A percentile compares a stretch with the other conserved stretches of the same genome.
These are phyloP conservation scores for Kwoniella dejecticola DNA, from an alignment of 768 basidiomycete species.

Conservation along the genomic window DNA sequence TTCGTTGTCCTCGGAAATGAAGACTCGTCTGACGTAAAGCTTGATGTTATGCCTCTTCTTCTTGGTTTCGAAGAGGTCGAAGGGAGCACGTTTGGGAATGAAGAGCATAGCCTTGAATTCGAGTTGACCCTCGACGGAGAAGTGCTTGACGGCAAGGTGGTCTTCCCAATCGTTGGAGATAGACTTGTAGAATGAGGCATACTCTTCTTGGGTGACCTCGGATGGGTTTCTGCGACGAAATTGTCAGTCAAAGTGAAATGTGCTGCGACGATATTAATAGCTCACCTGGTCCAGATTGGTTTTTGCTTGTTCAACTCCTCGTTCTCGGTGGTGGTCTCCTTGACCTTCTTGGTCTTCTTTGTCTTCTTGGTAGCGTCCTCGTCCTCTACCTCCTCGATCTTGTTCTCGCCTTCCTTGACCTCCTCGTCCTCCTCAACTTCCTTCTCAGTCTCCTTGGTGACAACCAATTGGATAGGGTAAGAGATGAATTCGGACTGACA, in stretches of 20 bases:
- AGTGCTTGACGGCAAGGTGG: conserved; percentile 98
- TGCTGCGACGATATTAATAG: background rate
- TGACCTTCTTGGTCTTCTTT: conserved; percentile 92
- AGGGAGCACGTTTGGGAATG: conserved; percentile 96
- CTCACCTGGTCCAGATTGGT: conserved; percentile 83
- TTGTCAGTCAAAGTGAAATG: conserved; percentile 10
- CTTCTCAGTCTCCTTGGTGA: conserved; percentile 99
- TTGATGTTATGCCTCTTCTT: conserved; percentile 99
- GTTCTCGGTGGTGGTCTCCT: conserved; percentile 80
- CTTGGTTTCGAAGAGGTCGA: conserved; percentile 99
- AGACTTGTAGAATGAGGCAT: conserved; percentile 97
- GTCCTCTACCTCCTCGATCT: conserved; percentile 70
- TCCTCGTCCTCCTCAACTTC: conserved; percentile 66
- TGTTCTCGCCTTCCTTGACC: conserved; percentile 73
- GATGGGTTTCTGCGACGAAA: conserved; percentile 73
- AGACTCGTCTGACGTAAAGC: conserved; percentile 99
- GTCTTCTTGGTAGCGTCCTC: conserved; percentile 70
- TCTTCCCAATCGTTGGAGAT: conserved; percentile 99
- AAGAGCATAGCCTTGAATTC: conserved; percentile 99
- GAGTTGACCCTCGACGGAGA: conserved; percentile 99
- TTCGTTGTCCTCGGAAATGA: conserved; percentile 99
- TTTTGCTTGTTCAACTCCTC: conserved; percentile 99
- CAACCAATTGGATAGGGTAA: conserved; percentile 97
- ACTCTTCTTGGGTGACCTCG: conserved; percentile 92
- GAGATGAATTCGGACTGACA: conserved; percentile 99